Evolutionary conservation across 108 stramenopile species (phyloP), one percentile per base, ranked within the genome.

Genomic region (Aurantiochytrium sp.): DNA sequence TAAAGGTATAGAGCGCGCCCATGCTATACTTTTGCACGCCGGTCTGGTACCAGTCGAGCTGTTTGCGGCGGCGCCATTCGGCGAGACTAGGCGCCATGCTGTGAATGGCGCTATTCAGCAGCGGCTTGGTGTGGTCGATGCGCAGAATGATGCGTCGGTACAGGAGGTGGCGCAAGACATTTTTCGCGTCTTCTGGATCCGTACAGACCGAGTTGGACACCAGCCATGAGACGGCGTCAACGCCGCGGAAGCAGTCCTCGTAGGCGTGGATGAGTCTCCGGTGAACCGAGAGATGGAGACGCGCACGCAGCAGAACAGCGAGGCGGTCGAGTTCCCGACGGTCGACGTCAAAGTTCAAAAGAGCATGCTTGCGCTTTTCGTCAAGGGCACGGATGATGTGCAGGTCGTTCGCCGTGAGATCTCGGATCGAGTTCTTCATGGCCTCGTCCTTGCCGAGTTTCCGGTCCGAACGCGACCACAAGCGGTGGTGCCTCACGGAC

Each of bases 191-290:
- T 28, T 83, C 76, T 12, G 76, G 51, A 45, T 83, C 76, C 6
- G 76, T 83, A 23, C 76, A 83, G 25, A 83, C 51, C 8, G 76
- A 83, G 51, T 83, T 83, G 28, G 76, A 53, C 12, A 83, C 23
- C 10, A 83, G 51, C 76, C 76, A 83, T 43, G 76, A 21, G 19
- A 83, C 51, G 49, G 76, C 76, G n/a, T 83, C 76, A 12, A 45
- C 45, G 23, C 76, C 76, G 19, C 76, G 19, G 23, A 83, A 83
- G 28, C 76, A 83, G 51, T 83, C 51, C 76, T 47, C 49, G 76
- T 83, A 83, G n/a, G 76, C 19, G 76, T 83, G 76, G 51, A 83
- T 83, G 12, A 83, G n/a, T 83, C 76, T 47, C 43, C 76, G 76
- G 51, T 83, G 76, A 0, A 83, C 76, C 16, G 49, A 25, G 1